phyloP scores from a whole-genome alignment of 2,329 filamentous ascomycete species.

The Chaetomiaceae sp. region DNA sequence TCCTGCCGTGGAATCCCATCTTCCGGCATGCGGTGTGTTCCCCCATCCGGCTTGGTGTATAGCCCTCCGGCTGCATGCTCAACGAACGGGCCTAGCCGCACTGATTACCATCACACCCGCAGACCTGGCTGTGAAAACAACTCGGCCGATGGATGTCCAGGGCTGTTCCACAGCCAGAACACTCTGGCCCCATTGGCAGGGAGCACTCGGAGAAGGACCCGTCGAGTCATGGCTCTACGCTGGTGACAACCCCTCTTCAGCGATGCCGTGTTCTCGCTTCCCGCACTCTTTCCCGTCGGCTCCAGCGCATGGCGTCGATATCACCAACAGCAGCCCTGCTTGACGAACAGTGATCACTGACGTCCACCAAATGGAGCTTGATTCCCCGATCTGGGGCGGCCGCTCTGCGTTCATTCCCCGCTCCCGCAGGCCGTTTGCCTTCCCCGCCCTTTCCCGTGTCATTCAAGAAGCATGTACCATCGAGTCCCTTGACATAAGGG shows the following conservation, averaged over 20 bases:
- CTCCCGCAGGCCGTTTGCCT: background rate
- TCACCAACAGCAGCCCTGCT: conserved; percentile 5
- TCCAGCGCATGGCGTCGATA: conserved; percentile 7
- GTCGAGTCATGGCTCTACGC: too few species aligned
- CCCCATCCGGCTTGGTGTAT: background rate
- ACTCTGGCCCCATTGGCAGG: conserved; percentile 1
- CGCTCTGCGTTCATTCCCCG: background rate
- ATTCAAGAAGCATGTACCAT: background rate
- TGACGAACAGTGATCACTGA: background rate
- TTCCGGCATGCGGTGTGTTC: background rate
- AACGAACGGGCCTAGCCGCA: background rate
- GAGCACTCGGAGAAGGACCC: too few species aligned
- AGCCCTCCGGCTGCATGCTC: conserved; percentile 1
- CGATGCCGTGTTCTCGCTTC: background rate
- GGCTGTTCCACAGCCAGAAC: background rate
- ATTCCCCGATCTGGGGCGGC: background rate
- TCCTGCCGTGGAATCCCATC: too few species aligned
- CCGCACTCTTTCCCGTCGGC: background rate
- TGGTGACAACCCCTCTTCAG: background rate
- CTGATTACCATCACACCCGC: too few species aligned
- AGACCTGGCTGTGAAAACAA: background rate
- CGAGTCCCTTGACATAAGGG: background rate
- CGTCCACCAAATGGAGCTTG: background rate
- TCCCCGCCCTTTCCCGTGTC: background rate
- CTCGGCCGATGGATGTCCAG: background rate